These are phyloP conservation scores for Candida manassasensis DNA, from an alignment of 805 yeast genomes.

Conservation along the genomic window DNA sequence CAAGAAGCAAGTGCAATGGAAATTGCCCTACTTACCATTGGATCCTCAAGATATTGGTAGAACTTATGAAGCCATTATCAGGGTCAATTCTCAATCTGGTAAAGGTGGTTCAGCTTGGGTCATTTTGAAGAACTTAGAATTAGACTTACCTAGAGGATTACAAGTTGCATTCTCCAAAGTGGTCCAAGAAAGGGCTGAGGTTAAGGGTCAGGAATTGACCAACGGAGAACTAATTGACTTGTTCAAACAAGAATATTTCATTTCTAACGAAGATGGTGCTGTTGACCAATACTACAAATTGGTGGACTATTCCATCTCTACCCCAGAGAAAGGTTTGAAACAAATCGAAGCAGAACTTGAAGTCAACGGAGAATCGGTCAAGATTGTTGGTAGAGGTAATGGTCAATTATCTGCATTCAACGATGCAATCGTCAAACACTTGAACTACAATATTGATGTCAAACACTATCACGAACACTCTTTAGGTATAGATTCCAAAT, in stretches of 20 bases:
- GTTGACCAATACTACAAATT: conserved; percentile 29
- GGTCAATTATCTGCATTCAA: conserved; percentile 80
- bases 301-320: conserved; percentile 44
- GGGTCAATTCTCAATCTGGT: conserved; percentile 85
- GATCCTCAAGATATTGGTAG: conserved; percentile 85
- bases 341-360: conserved; percentile 47
- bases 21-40: conserved; percentile 75
- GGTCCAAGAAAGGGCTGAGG: conserved; percentile 68
- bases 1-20: conserved; percentile 49
- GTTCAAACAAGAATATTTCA: conserved; percentile 56
- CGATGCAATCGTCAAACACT: conserved; percentile 49
- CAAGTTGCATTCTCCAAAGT: conserved; percentile 71
- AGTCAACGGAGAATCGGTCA: conserved; percentile 36
- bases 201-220: conserved; percentile 65
- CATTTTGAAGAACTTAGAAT: conserved; percentile 66
- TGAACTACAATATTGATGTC: conserved; percentile 53
- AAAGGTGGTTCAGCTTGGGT: conserved; percentile 92
- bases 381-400: conserved; percentile 62
- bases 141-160: conserved; percentile 76
- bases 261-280: conserved; percentile 28
- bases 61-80: conserved; percentile 86
- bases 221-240: conserved; percentile 59
- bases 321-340: conserved; percentile 32
- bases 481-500: conserved; percentile 63
- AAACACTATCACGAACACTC: conserved; percentile 76